A percentile compares a stretch with the other conserved stretches of the same genome.
These are phyloP conservation scores for Termitomyces heimii DNA, from an alignment of 768 basidiomycete genomes.

Conservation along the genomic window DNA sequence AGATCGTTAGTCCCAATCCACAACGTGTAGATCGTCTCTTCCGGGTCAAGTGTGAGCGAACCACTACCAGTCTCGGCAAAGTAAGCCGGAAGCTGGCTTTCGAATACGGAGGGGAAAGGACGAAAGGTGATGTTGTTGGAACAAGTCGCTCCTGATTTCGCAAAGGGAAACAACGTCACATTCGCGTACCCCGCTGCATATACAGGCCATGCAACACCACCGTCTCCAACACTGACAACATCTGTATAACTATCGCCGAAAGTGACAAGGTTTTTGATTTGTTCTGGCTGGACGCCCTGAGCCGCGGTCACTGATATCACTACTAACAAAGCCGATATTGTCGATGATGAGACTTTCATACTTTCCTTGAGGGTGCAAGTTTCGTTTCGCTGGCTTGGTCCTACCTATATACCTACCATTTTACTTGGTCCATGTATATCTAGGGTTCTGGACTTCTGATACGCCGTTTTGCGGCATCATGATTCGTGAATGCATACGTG, in stretches of 20 bases:
- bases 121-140: constrained; percentile 55
- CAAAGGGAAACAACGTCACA: constrained; percentile 50
- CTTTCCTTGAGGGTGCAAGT: neutral
- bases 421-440: neutral
- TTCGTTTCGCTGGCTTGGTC: neutral
- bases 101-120: constrained; percentile 54
- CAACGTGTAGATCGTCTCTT: constrained; percentile 54
- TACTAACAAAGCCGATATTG: neutral
- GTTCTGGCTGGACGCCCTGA: constrained; percentile 28
- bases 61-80: constrained; percentile 37
- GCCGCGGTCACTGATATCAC: neutral
- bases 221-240: constrained; percentile 31
- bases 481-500: neutral
- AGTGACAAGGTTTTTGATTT: constrained; percentile 59
- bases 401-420: neutral
- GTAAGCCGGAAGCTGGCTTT: constrained; percentile 50
- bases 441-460: neutral
- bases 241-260: constrained; percentile 69
- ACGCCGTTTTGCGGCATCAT: neutral
- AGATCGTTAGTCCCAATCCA: constrained; percentile 72
- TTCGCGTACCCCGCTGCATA: constrained; percentile 52
- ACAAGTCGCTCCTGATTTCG: constrained; percentile 59
- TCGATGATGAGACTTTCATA: neutral
- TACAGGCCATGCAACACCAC: constrained; percentile 53
- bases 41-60: constrained; percentile 29